Percentiles rank a stretch among this genome's conserved stretches.
These are phyloP conservation scores for Margaritispora aquatica DNA, from an alignment of 495 filamentous ascomycete species.

Conservation along the genomic window DNA sequence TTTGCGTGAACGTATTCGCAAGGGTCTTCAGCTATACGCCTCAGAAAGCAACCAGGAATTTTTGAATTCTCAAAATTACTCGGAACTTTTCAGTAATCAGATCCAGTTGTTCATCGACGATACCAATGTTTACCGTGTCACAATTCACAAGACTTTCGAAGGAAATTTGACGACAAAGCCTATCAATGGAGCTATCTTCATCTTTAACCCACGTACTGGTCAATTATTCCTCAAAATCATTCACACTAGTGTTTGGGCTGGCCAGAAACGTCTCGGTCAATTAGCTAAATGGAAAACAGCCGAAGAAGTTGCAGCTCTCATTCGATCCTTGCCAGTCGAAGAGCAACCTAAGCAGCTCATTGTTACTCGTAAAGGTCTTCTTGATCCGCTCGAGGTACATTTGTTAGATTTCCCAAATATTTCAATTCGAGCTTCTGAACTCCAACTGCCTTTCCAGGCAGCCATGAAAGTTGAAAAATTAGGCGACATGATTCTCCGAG, in stretches of 20 bases:
- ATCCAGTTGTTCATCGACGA: slow-evolving; percentile 99
- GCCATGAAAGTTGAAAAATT: slow-evolving; percentile 99
- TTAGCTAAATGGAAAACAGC: slow-evolving; percentile 99
- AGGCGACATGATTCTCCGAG: slow-evolving; percentile 97
- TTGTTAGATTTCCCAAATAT: slow-evolving; percentile 99
- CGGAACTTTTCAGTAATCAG: slow-evolving; percentile 97
- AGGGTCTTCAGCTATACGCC: slow-evolving; percentile 96
- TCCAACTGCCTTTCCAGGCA: slow-evolving; percentile 98
- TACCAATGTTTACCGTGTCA: slow-evolving; percentile 99
- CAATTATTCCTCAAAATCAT: slow-evolving; percentile 99
- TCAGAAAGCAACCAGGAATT: slow-evolving; percentile 99
- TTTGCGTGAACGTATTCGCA: slow-evolving; percentile 93
- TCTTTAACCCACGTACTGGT: slow-evolving; percentile 97
- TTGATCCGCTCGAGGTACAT: slow-evolving; percentile 97
- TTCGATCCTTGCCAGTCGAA: slow-evolving; percentile 93
- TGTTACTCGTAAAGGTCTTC: slow-evolving; percentile 92
- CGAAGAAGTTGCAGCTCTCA: slow-evolving; percentile 98
- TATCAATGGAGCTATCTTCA: slow-evolving; percentile 99
- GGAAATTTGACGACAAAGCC: slow-evolving; percentile 99
- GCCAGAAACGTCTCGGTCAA: slow-evolving; percentile 98
- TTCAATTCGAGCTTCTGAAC: slow-evolving; percentile 94
- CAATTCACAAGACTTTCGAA: slow-evolving; percentile 99
- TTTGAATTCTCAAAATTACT: slow-evolving; percentile 99
- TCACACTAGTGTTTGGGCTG: slow-evolving; percentile 98
- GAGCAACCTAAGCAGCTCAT: slow-evolving; percentile 99